Conservation (phyloP, 495 filamentous ascomycete species). For the Apodospora peruviana region DNA sequence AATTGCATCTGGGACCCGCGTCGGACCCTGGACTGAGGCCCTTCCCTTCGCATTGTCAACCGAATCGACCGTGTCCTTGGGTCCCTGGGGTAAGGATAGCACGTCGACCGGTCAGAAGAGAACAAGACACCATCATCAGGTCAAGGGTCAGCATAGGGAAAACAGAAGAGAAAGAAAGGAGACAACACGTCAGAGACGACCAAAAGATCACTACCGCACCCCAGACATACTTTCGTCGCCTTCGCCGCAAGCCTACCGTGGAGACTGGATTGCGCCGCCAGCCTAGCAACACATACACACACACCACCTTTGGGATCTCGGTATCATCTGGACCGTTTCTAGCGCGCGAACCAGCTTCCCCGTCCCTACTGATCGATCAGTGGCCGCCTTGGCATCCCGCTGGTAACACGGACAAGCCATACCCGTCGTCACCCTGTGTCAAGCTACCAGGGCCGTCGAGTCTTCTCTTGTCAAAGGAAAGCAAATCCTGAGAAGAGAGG, state of each 20-base stretch:
- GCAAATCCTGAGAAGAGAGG: too few species aligned
- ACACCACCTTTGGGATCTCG: slow-evolving; percentile 1
- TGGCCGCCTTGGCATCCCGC: background rate
- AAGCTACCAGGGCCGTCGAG: background rate
- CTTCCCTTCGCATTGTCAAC: slow-evolving; percentile 11
- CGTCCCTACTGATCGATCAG: slow-evolving; percentile 7
- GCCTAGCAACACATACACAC: background rate
- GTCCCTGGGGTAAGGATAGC: slow-evolving; percentile 2
- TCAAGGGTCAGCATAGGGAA: too few species aligned
- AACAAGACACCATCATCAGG: slow-evolving; percentile 1
- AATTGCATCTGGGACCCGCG: slow-evolving; percentile 11
- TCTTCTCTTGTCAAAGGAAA: too few species aligned
- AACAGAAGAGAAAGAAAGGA: background rate
- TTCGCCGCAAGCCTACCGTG: background rate
- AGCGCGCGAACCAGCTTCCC: slow-evolving; percentile 13
- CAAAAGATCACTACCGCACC: background rate
- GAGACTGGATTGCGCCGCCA: background rate
- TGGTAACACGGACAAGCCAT: slow-evolving; percentile 8
- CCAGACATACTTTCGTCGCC: background rate
- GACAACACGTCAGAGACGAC: background rate
- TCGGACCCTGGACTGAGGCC: background rate
- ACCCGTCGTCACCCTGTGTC: slow-evolving; percentile 17
- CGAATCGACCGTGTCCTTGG: slow-evolving; percentile 5
- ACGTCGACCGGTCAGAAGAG: background rate
- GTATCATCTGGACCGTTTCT: slow-evolving; percentile 17